phyloP scores from a whole-genome alignment of 805 yeast species.

The Metschnikowia peoriensis region DNA sequence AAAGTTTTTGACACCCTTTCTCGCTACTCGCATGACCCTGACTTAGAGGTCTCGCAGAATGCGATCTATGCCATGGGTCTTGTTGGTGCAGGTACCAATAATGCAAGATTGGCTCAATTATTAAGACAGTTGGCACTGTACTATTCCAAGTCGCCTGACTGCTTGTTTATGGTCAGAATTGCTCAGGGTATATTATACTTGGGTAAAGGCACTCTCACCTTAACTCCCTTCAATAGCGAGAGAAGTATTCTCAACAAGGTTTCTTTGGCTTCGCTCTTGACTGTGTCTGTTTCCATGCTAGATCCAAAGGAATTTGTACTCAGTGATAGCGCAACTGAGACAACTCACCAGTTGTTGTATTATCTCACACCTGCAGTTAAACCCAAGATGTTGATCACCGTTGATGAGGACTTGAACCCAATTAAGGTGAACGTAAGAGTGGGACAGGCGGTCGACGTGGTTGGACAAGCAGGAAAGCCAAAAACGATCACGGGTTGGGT shows the following conservation, averaged over 20 bases:
- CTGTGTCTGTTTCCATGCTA: conserved; percentile 77
- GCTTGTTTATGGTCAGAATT: conserved; percentile 86
- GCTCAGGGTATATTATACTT: conserved; percentile 94
- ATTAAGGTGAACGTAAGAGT: conserved; percentile 95
- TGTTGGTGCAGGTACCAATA: conserved; percentile 98
- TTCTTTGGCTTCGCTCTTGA: conserved; percentile 83
- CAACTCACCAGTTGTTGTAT: conserved; percentile 74
- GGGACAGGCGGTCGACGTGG: conserved; percentile 98
- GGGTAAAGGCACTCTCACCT: conserved; percentile 92
- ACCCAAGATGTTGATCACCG: conserved; percentile 90
- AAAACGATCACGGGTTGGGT: conserved; percentile 99
- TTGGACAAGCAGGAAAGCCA: conserved; percentile 99
- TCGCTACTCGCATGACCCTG: conserved; percentile 94
- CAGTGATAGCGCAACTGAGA: conserved; percentile 49
- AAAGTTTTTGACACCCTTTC: conserved; percentile 95
- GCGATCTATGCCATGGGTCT: conserved; percentile 97
- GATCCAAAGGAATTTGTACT: conserved; percentile 84
- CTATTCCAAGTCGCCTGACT: conserved; percentile 85
- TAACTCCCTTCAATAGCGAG: conserved; percentile 87
- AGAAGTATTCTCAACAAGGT: conserved; percentile 84
- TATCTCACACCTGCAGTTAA: conserved; percentile 84
- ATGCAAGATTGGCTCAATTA: conserved; percentile 95
- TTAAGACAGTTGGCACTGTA: conserved; percentile 93
- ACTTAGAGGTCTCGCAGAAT: conserved; percentile 88
- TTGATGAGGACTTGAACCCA: conserved; percentile 87